Percentiles rank a stretch among this genome's conserved stretches.
Evolutionary conservation across 805 yeast genomes (phyloP).

Genomic region (Kluyveromyces lactis): DNA sequence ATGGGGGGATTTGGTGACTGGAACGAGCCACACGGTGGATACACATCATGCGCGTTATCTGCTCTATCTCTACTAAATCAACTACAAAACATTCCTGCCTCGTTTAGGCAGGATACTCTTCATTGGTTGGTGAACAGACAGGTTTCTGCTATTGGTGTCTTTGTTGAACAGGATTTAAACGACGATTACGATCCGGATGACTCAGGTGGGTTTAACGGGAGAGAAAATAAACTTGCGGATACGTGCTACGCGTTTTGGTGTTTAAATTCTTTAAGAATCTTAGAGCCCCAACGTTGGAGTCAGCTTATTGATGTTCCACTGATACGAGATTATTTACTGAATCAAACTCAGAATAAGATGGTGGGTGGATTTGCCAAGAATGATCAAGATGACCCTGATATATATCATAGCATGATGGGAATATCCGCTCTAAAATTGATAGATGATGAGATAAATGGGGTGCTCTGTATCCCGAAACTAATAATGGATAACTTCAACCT

Average conservation of each 20-base stretch:
- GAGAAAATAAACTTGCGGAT: slow-evolving; percentile 77
- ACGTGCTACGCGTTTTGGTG: slow-evolving; percentile 89
- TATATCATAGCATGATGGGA: slow-evolving; percentile 59
- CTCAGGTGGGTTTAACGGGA: slow-evolving; percentile 77
- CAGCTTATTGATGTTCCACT: slow-evolving; percentile 5
- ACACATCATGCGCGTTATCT: slow-evolving; percentile 77
- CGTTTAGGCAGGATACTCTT: slow-evolving; percentile 34
- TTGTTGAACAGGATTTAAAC: slow-evolving; percentile 18
- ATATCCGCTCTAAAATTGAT: slow-evolving; percentile 43
- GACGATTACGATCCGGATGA: slow-evolving; percentile 40
- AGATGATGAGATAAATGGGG: slow-evolving; percentile 23
- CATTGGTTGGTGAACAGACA: slow-evolving; percentile 64
- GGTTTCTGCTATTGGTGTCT: slow-evolving; percentile 20
- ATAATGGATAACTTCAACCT: background rate
- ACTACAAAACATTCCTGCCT: slow-evolving; percentile 14
- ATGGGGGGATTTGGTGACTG: slow-evolving; percentile 67
- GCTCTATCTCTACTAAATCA: slow-evolving; percentile 38
- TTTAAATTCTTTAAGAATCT: slow-evolving; percentile 44
- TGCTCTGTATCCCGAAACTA: slow-evolving; percentile 21
- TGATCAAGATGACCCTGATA: slow-evolving; percentile 58
- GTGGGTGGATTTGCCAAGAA: slow-evolving; percentile 75
- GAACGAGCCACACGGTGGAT: slow-evolving; percentile 77
- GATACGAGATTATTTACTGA: slow-evolving; percentile 35
- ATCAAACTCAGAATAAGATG: slow-evolving; percentile 48
- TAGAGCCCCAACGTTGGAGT: slow-evolving; percentile 24